Percentiles rank a stretch among this genome's conserved stretches.
These are phyloP conservation scores for Neodidymelliopsis sp. DNA, from an alignment of 2,329 filamentous ascomycete species.

Conservation along the genomic window DNA sequence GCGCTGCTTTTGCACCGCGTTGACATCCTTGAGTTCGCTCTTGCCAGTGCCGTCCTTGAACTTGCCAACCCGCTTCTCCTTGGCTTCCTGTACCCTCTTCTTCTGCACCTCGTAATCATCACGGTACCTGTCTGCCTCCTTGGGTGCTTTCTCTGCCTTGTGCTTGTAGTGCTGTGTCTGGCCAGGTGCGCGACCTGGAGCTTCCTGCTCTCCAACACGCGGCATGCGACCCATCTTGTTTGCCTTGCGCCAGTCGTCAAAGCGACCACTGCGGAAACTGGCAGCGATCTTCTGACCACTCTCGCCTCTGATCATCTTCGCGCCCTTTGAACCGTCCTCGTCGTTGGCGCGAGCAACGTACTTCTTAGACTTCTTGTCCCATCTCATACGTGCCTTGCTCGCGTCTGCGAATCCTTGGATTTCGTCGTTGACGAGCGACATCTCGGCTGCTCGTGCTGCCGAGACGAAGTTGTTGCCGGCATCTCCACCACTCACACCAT, in stretches of 20 bases:
- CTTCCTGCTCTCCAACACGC: constrained; percentile 81
- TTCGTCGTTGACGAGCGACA: constrained; percentile 94
- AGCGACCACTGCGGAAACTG: constrained; percentile 89
- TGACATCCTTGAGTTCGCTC: constrained; percentile 79
- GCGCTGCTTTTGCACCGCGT: constrained; percentile 85
- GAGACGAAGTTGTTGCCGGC: constrained; percentile 76
- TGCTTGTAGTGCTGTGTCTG: constrained; percentile 70
- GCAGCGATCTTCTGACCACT: constrained; percentile 95
- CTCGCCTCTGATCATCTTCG: constrained; percentile 83
- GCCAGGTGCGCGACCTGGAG: constrained; percentile 32
- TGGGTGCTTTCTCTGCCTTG: constrained; percentile 85
- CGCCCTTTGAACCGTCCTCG: constrained; percentile 82
- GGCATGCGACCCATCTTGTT: constrained; percentile 83
- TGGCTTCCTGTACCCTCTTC: constrained; percentile 86
- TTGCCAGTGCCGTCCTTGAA: constrained; percentile 76
- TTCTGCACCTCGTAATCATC: constrained; percentile 91
- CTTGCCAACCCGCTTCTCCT: constrained; percentile 79
- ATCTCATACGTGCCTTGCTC: constrained; percentile 79
- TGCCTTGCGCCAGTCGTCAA: constrained; percentile 88
- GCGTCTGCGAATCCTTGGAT: constrained; percentile 81
- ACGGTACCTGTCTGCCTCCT: constrained; percentile 89
- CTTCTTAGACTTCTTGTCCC: constrained; percentile 97
- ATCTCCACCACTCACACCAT: constrained; percentile 85
- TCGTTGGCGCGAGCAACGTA: constrained; percentile 93
- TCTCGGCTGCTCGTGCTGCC: constrained; percentile 83